Percentiles rank a stretch among this genome's conserved stretches.
These are phyloP conservation scores for Nepenthes alata DNA, from an alignment of 179 eudicot species.

Conservation along the genomic window DNA sequence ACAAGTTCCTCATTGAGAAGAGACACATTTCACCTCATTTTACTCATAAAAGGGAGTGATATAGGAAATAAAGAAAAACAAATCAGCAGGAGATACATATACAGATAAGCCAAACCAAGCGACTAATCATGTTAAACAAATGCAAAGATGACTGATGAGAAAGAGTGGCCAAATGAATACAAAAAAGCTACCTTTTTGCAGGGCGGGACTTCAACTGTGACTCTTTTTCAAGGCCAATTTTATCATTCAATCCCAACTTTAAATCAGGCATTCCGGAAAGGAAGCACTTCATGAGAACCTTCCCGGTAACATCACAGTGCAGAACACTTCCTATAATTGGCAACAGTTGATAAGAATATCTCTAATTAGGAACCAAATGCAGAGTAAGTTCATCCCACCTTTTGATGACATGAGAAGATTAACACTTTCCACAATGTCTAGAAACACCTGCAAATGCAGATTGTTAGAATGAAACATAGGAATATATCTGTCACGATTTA, in stretches of 20 bases:
- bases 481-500: not conserved
- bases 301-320: conserved; percentile 98
- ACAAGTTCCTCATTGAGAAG: not conserved
- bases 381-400: conserved; percentile 32
- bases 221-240: conserved; percentile 98
- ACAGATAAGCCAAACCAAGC: not conserved
- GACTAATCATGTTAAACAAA: too few species aligned
- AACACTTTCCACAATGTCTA: conserved; percentile 97
- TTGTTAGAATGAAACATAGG: conserved; percentile 8
- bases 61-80: too few species aligned
- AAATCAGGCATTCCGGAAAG: conserved; percentile 99
- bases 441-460: conserved; percentile 51
- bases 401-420: conserved; percentile 98
- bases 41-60: not conserved
- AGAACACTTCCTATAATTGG: conserved; percentile 60
- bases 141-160: not conserved
- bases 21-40: not conserved
- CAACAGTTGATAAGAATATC: conserved; percentile 1
- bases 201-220: conserved; percentile 96
- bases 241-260: conserved; percentile 96
- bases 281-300: conserved; percentile 96
- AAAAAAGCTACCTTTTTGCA: conserved; percentile 25
- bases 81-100: not conserved
- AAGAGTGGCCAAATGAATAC: not conserved
- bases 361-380: not conserved